Conservation (phyloP, 768 basidiomycete genomes). For the Pleurotus djamor region DNA sequence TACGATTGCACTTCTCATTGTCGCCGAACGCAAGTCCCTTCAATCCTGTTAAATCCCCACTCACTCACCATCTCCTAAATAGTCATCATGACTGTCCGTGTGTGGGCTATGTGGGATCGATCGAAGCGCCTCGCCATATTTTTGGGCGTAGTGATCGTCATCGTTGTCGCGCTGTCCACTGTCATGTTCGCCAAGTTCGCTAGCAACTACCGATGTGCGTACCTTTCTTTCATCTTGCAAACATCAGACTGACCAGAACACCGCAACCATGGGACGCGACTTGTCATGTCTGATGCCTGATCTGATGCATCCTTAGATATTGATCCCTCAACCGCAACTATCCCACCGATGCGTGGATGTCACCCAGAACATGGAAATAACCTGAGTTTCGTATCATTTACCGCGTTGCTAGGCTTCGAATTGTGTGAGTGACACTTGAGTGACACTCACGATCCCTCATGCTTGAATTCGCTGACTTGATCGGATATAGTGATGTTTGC, state of each 20-base stretch:
- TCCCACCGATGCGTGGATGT: no score
- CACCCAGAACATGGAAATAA: no score
- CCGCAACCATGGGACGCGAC: no score
- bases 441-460: not conserved
- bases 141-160: not conserved
- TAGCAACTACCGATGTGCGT: not conserved
- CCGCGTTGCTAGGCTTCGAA: conserved; percentile 5
- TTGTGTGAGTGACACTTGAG: not conserved
- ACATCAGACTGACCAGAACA: not conserved
- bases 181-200: not conserved
- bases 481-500: not conserved
- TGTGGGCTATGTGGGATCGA: conserved; percentile 5
- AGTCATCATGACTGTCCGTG: conserved; percentile 5
- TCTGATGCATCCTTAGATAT: no score
- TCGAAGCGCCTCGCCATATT: not conserved
- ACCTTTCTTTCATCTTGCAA: not conserved
- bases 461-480: not conserved
- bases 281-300: no score
- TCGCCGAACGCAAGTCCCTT: not conserved
- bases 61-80: not conserved
- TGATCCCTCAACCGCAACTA: no score
- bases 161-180: not conserved
- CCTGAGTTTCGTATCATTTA: conserved; percentile 5
- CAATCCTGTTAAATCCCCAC: no score
- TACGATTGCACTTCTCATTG: not conserved